phyloP scores from a whole-genome alignment of 371 early-diverging fungal species.

The Circinella umbellata region DNA sequence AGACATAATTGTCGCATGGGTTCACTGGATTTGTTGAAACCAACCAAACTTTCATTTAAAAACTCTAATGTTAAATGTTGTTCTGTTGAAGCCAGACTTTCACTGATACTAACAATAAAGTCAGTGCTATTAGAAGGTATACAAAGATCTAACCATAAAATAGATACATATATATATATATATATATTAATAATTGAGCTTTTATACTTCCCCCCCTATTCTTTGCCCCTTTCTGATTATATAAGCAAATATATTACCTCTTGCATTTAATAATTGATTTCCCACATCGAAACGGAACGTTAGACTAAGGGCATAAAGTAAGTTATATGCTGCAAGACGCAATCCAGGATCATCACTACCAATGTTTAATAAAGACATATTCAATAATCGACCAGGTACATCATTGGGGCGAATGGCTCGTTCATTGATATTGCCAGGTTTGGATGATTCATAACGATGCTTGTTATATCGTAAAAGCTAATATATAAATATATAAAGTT shows the following conservation, averaged over 20 bases:
- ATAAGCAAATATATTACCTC: conserved; percentile 41
- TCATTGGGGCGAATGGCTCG: conserved; percentile 84
- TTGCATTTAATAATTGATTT: conserved; percentile 81
- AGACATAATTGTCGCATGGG: conserved; percentile 79
- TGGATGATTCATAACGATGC: conserved; percentile 70
- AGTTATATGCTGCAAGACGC: conserved; percentile 85
- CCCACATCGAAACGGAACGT: conserved; percentile 86
- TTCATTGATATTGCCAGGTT: conserved; percentile 66
- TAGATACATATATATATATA: too few relatives aligned
- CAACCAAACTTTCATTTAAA: conserved; percentile 83
- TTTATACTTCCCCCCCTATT: too few relatives aligned
- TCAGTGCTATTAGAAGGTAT: conserved; percentile 88
- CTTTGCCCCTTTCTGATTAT: too few relatives aligned
- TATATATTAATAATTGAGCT: too few relatives aligned
- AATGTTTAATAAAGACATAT: conserved; percentile 88
- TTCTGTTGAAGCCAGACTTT: conserved; percentile 76
- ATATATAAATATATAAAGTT: background rate
- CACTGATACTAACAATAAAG: conserved; percentile 82
- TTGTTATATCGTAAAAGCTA: conserved; percentile 71
- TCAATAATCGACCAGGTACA: conserved; percentile 90
- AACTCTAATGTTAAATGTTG: conserved; percentile 88
- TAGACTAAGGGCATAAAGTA: conserved; percentile 77
- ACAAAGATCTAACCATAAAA: conserved; percentile 64
- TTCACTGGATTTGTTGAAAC: conserved; percentile 76
- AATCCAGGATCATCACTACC: conserved; percentile 81